These are phyloP conservation scores for Fusarium piperis DNA, from an alignment of 2,329 filamentous ascomycete genomes.

Conservation along the genomic window DNA sequence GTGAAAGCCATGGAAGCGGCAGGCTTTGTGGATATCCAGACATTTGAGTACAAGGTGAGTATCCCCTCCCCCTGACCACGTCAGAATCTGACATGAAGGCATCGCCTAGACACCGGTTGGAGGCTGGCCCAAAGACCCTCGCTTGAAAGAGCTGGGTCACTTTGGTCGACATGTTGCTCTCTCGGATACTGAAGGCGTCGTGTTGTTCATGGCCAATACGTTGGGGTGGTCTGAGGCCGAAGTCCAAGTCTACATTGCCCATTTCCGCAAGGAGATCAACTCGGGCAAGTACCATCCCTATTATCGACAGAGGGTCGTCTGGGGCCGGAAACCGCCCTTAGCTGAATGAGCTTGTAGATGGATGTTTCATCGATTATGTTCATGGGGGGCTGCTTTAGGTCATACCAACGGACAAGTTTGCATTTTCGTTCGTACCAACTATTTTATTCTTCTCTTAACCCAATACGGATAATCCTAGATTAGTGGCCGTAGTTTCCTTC, in stretches of 20 bases:
- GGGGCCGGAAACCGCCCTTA: conserved; percentile 6
- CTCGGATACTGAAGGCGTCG: background rate
- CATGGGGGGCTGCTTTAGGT: background rate
- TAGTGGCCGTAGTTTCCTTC: background rate
- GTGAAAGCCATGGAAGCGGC: background rate
- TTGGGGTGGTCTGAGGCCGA: background rate
- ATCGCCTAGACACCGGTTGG: background rate
- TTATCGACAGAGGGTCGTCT: conserved; percentile 8
- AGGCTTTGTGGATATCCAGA: background rate
- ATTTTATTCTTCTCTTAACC: background rate
- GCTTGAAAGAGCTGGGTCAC: background rate
- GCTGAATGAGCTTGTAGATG: background rate
- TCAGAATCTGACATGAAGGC: background rate
- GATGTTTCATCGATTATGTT: background rate
- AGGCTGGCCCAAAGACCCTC: background rate
- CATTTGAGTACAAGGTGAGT: background rate
- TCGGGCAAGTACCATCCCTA: background rate
- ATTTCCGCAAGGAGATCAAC: conserved; percentile 9
- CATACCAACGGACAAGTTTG: too few species aligned
- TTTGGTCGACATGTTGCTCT: background rate
- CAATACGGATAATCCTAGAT: background rate
- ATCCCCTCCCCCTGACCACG: background rate
- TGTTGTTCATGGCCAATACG: background rate
- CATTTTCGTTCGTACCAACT: too few species aligned
- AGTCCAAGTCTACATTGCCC: conserved; percentile 11